These are phyloP conservation scores for Pythium aphanidermatum DNA, from an alignment of 352 stramenopile genomes.

Conservation along the genomic window DNA sequence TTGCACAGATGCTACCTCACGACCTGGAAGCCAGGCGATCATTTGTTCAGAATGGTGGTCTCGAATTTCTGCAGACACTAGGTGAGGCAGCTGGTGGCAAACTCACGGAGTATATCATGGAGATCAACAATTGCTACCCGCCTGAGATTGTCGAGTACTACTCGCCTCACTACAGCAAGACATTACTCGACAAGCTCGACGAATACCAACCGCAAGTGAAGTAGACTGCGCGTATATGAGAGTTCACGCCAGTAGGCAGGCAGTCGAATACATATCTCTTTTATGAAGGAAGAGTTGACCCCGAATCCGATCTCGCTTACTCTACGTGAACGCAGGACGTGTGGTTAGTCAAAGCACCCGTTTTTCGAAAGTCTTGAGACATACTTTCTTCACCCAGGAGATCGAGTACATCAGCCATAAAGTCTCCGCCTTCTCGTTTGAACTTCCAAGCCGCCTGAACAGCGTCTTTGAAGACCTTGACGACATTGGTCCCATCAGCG, in stretches of 20 bases:
- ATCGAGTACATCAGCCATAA: constrained; percentile 90
- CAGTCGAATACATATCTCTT: constrained; percentile 2
- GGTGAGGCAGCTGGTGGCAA: constrained; percentile 91
- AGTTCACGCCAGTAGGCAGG: neutral
- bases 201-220: constrained; percentile 90
- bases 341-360: neutral
- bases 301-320: neutral
- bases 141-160: constrained; percentile 96
- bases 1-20: constrained; percentile 92
- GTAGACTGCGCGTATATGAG: constrained; percentile 23
- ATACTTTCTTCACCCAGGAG: constrained; percentile 74
- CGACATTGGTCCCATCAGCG: constrained; percentile 94
- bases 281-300: too few relatives aligned
- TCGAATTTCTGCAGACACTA: constrained; percentile 92
- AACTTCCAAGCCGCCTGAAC: constrained; percentile 82
- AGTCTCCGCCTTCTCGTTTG: constrained; percentile 88
- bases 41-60: constrained; percentile 91
- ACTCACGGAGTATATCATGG: constrained; percentile 92
- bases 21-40: constrained; percentile 89
- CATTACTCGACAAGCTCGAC: constrained; percentile 94
- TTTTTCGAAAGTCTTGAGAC: neutral
- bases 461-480: constrained; percentile 92
- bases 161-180: constrained; percentile 94
- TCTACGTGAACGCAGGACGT: constrained; percentile 1
- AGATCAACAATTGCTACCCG: constrained; percentile 96